These are phyloP conservation scores for Candida frijolesensis DNA, from an alignment of 1,139 yeast genomes.

Conservation along the genomic window DNA sequence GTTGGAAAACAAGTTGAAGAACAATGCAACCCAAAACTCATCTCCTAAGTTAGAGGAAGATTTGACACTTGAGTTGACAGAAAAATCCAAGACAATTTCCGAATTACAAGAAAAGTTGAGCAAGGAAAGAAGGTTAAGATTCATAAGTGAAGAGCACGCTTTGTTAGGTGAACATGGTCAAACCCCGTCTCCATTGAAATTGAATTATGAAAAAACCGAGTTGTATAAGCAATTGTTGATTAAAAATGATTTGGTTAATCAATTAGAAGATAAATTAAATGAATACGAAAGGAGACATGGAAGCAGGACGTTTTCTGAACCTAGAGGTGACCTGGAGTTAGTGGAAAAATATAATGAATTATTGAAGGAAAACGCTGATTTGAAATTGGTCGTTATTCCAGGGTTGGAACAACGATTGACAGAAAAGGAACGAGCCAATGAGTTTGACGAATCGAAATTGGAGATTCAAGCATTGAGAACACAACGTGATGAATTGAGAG, in stretches of 20 bases:
- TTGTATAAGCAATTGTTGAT: slow-evolving; percentile 47
- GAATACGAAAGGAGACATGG: slow-evolving; percentile 26
- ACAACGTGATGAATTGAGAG: slow-evolving; percentile 63
- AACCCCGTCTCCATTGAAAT: slow-evolving; percentile 54
- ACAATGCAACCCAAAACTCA: slow-evolving; percentile 8
- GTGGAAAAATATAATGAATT: slow-evolving; percentile 42
- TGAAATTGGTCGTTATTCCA: slow-evolving; percentile 45
- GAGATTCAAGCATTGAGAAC: slow-evolving; percentile 38
- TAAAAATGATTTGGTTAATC: slow-evolving; percentile 50
- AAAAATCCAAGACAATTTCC: slow-evolving; percentile 49
- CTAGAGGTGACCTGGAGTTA: slow-evolving; percentile 22
- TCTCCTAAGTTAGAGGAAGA: slow-evolving; percentile 8
- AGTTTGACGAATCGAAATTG: slow-evolving; percentile 18
- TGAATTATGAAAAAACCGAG: slow-evolving; percentile 59
- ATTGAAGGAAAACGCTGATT: slow-evolving; percentile 44
- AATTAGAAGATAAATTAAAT: slow-evolving; percentile 43
- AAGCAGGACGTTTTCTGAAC: slow-evolving; percentile 10
- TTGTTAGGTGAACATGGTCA: slow-evolving; percentile 56
- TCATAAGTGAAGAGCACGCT: slow-evolving; percentile 71
- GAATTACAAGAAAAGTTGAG: slow-evolving; percentile 59
- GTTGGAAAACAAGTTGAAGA: slow-evolving; percentile 50
- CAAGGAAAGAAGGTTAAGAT: slow-evolving; percentile 65
- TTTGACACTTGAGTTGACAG: slow-evolving; percentile 32
- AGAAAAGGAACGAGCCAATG: slow-evolving; percentile 13
- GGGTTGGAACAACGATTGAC: slow-evolving; percentile 32